A percentile compares a stretch with the other conserved stretches of the same genome.
These are phyloP conservation scores for Psilocybe sp. DNA, from an alignment of 768 basidiomycete genomes.

Conservation along the genomic window DNA sequence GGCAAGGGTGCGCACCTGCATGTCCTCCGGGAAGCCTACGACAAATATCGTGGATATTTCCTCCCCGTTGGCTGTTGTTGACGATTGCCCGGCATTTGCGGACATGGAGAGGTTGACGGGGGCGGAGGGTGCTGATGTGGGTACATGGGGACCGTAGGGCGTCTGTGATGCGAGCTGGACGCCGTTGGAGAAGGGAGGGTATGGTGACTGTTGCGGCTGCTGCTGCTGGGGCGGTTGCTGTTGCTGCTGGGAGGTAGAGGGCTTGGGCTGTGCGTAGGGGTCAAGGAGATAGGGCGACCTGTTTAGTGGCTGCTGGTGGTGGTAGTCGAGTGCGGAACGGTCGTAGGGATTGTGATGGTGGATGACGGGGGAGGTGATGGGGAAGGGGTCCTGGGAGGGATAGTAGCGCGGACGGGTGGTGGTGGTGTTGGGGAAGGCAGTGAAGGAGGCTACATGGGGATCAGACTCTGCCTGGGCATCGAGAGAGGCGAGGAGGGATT, in stretches of 20 bases:
- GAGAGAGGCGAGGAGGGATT: conserved; percentile 78
- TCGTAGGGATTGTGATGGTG: conserved; percentile 34
- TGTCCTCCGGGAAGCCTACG: conserved; percentile 98
- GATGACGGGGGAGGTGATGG: conserved; percentile 37
- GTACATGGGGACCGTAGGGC: conserved; percentile 70
- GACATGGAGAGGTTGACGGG: conserved; percentile 20
- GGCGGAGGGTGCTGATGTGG: conserved; percentile 29
- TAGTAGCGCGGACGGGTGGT: conserved; percentile 32
- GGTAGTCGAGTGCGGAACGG: conserved; percentile 14
- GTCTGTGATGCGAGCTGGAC: conserved; percentile 68
- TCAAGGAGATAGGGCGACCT: conserved; percentile 30
- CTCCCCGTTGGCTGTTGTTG: conserved; percentile 48
- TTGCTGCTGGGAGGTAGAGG: conserved; percentile 23
- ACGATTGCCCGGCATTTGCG: conserved; percentile 18
- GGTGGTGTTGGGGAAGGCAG: conserved; percentile 34
- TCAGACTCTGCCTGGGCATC: conserved; percentile 84
- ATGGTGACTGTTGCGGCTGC: conserved; percentile 29
- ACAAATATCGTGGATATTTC: conserved; percentile 98
- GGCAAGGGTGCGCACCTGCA: conserved; percentile 66
- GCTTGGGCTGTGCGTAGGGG: conserved; percentile 23
- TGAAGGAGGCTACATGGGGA: conserved; percentile 30
- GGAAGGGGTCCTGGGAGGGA: conserved; percentile 33
- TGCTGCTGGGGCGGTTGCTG: conserved; percentile 25
- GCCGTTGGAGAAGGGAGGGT: conserved; percentile 25
- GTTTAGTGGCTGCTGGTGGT: conserved; percentile 11